A percentile compares a stretch with the other conserved stretches of the same genome.
phyloP scores from a whole-genome alignment of 805 yeast species.

The Myxozyma geophila region DNA sequence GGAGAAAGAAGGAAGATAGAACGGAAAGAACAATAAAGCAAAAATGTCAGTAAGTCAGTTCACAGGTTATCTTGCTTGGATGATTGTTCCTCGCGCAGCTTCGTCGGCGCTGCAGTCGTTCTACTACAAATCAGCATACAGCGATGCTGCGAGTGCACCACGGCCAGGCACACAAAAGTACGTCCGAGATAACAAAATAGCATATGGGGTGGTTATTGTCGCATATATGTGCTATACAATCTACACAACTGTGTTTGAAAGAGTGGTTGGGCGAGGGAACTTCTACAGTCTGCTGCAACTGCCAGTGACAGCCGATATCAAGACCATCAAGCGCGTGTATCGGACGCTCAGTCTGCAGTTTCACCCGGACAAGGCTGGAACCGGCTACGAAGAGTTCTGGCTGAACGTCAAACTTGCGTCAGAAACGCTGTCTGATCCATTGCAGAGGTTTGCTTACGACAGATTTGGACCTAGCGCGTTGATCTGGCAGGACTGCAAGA shows the following conservation, averaged over 20 bases:
- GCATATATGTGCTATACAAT: conserved; percentile 37
- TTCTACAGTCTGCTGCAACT: conserved; percentile 39
- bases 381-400: conserved; percentile 36
- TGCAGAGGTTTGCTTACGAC: conserved; percentile 81
- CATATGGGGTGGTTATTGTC: conserved; percentile 34
- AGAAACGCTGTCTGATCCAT: conserved; percentile 73
- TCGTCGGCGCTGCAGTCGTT: conserved; percentile 36
- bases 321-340: conserved; percentile 36
- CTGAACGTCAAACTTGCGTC: conserved; percentile 72
- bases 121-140: conserved; percentile 26
- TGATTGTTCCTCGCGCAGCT: conserved; percentile 36
- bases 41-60: conserved; percentile 7
- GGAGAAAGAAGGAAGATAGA: neutral
- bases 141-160: conserved; percentile 14
- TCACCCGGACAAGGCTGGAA: conserved; percentile 46
- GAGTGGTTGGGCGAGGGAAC: conserved; percentile 30
- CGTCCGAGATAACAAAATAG: conserved; percentile 23
- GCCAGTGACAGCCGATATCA: conserved; percentile 30
- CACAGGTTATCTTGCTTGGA: conserved; percentile 33
- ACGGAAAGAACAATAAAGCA: neutral
- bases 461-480: conserved; percentile 84
- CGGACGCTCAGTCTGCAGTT: conserved; percentile 37
- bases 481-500: conserved; percentile 45
- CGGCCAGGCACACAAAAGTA: conserved; percentile 17
- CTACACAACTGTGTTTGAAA: conserved; percentile 30